Percentiles rank a stretch among this genome's conserved stretches.
These are phyloP conservation scores for Circinella umbellata DNA, from an alignment of 371 early-diverging fungal genomes.

Conservation along the genomic window DNA sequence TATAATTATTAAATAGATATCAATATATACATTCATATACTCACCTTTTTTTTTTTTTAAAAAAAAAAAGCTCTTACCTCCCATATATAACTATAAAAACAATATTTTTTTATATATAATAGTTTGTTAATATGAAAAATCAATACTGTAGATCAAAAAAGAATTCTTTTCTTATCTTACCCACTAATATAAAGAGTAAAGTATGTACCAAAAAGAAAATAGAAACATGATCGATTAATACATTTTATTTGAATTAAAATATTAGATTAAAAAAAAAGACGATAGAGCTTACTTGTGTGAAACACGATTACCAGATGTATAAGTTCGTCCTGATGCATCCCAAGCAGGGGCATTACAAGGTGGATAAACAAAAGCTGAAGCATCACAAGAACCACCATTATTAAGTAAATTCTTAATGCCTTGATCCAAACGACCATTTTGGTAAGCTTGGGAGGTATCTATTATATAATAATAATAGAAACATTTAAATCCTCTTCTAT, in stretches of 20 bases:
- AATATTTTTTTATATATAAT: background rate
- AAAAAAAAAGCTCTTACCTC: constrained; percentile 31
- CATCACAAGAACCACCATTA: constrained; percentile 28
- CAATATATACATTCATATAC: too few species aligned
- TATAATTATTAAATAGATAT: constrained; percentile 2
- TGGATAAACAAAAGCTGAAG: constrained; percentile 25
- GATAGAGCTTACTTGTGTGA: constrained; percentile 47
- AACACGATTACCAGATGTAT: constrained; percentile 49
- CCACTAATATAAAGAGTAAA: constrained; percentile 18
- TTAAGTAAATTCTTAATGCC: constrained; percentile 29
- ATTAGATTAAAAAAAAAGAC: background rate
- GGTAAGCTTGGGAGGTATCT: constrained; percentile 55
- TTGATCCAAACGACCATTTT: constrained; percentile 34
- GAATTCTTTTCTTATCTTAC: constrained; percentile 19
- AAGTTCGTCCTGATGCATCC: constrained; percentile 28
- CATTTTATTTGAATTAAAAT: background rate
- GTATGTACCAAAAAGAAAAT: background rate
- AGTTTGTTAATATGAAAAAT: background rate
- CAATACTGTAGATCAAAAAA: background rate
- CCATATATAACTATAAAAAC: constrained; percentile 39
- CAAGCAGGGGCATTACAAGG: constrained; percentile 47
- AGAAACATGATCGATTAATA: background rate
- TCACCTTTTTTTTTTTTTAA: too few species aligned
- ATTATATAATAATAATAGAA: background rate
- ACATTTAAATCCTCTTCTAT: too few species aligned